Evolutionary conservation across 78 protist genomes (phyloP), one percentile per base, ranked within the genome.

Genomic region (Protostelium mycophagum): DNA sequence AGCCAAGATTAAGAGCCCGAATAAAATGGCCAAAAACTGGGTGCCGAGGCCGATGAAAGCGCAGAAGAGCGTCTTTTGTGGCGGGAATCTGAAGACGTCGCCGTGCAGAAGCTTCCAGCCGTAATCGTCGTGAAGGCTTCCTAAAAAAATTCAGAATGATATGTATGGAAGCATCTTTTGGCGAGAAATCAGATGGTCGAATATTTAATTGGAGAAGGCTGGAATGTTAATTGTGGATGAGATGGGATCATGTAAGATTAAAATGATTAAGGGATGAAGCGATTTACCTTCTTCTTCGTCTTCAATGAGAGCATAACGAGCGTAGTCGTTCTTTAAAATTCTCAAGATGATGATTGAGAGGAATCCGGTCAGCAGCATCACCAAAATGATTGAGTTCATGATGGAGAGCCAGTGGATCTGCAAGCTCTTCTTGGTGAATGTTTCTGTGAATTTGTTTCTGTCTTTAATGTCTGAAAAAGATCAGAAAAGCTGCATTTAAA

Each of bases 61-160:
- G 37, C 97, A 92, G 90, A 98, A 95, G 36, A 97, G 37, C 35
- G 87, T 89, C 85, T 86, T 36, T 86, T 87, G 0, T 5, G 92
- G 90, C 37, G 99, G 99, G 91, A 97, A 97, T 34, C 99, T 97
- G 93, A 99, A 99, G 38, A 99, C 99, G 83, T 99, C 99, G 36
- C 97, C 97, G 94, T 97, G 97, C 85, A 99, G 84, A 16, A 96
- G 96, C 93, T 99, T 99, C 99, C 99, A 99, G 36, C 99, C 99
- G 39, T 96, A 95, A 87, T 99, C 99, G 1, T 97, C 98, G 88
- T 86, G 92, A 84, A 39, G n/a, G n/a, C n/a, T n/a, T n/a, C n/a
- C n/a, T n/a, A n/a, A n/a, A n/a, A n/a, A n/a, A n/a, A n/a, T n/a
- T n/a, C n/a, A n/a, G n/a, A n/a, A n/a, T n/a, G n/a, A n/a, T n/a